Conservation (phyloP, 352 stramenopile genomes). For the Stramenopiles sp. region DNA sequence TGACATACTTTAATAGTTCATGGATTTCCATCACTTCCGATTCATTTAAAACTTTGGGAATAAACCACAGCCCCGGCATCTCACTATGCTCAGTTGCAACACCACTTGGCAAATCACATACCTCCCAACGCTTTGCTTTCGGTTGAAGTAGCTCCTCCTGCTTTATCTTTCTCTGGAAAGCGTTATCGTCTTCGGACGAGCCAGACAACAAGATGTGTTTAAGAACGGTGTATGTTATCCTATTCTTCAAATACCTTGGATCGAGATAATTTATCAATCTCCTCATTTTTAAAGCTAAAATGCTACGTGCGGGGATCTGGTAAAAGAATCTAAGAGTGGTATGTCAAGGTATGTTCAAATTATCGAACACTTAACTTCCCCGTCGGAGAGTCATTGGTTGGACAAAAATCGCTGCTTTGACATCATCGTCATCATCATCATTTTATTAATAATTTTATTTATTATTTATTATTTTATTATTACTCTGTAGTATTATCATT, state of each 20-base stretch:
- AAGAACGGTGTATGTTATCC: neutral
- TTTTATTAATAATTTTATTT: too few species aligned
- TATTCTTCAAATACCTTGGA: neutral
- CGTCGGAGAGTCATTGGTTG: too few species aligned
- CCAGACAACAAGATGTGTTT: neutral
- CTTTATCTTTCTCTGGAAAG: neutral
- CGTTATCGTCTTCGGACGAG: neutral
- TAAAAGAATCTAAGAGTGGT: too few species aligned
- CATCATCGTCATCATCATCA: too few species aligned
- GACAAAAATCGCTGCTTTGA: too few species aligned
- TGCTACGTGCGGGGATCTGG: too few species aligned
- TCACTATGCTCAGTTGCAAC: neutral
- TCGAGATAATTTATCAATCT: neutral
- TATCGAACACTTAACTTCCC: too few species aligned
- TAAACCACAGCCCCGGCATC: neutral
- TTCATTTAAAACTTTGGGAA: neutral
- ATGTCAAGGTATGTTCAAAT: too few species aligned
- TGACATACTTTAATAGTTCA: neutral
- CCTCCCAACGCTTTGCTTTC: neutral
- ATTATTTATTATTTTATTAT: too few species aligned
- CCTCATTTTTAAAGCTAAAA: too few species aligned
- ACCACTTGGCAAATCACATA: neutral
- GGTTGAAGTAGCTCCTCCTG: neutral
- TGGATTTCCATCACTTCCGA: neutral
- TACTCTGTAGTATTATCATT: too few species aligned